Conservation (phyloP, 257 asterid genomes). For the Ophiorrhiza pumila region DNA sequence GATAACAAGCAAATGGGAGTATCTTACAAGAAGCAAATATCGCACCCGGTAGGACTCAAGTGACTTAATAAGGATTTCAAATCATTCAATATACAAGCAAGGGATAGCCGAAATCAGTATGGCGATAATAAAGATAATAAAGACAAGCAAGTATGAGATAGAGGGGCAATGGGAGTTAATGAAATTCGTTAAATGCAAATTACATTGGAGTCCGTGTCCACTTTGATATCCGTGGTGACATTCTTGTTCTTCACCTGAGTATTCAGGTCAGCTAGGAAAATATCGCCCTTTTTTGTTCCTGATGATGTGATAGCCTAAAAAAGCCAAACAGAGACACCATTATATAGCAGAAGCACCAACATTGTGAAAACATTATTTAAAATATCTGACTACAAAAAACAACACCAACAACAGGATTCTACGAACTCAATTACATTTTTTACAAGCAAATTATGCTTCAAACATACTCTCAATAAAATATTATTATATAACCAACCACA, state of each 20-base stretch:
- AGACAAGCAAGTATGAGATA: not conserved
- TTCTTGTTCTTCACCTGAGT: constrained; percentile 48
- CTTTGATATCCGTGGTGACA: constrained; percentile 43
- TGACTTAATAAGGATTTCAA: not conserved
- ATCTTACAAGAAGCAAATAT: not conserved
- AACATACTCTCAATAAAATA: not conserved
- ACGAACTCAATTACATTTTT: not conserved
- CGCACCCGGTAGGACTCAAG: not conserved
- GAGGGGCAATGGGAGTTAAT: not conserved
- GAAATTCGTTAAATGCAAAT: too few species aligned
- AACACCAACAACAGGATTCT: not conserved
- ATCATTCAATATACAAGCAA: too few species aligned
- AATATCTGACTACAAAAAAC: not conserved
- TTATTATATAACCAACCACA: not conserved
- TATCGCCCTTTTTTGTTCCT: constrained; percentile 43
- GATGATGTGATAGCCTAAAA: constrained; percentile 40
- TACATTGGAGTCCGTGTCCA: constrained; percentile 47
- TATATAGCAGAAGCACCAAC: not conserved
- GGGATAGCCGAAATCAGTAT: too few species aligned
- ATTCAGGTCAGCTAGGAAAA: constrained; percentile 38
- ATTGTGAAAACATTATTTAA: not conserved
- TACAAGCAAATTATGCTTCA: not conserved
- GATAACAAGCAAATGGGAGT: not conserved
- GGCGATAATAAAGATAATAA: too few species aligned
- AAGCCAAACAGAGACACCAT: not conserved